phyloP scores from a whole-genome alignment of 2,329 filamentous ascomycete genomes.

The Gremmenia infestans region DNA sequence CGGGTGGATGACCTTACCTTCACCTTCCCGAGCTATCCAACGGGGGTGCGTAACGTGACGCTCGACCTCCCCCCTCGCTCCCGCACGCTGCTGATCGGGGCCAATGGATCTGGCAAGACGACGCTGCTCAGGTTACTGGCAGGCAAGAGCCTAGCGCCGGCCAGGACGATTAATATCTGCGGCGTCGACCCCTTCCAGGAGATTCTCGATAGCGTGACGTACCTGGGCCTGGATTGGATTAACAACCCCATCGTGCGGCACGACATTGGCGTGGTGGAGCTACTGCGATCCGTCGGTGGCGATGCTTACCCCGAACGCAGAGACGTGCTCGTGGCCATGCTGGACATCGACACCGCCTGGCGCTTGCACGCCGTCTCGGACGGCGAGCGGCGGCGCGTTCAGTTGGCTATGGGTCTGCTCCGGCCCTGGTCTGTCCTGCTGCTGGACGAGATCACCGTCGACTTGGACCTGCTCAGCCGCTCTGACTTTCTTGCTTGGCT shows the following conservation, averaged over 20 bases:
- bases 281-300: conserved; percentile 81
- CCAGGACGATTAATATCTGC: conserved; percentile 67
- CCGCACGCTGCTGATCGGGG: conserved; percentile 87
- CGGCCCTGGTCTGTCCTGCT: conserved; percentile 87
- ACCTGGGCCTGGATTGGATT: conserved; percentile 96
- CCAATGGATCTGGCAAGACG: conserved; percentile 96
- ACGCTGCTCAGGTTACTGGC: conserved; percentile 87
- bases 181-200: conserved; percentile 90
- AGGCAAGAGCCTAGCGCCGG: conserved; percentile 87
- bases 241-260: conserved; percentile 93
- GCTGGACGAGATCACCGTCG: conserved; percentile 94
- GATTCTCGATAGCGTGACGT: conserved; percentile 87
- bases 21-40: conserved; percentile 78
- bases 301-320: conserved; percentile 74
- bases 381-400: conserved; percentile 84
- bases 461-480: conserved; percentile 82
- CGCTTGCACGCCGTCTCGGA: conserved; percentile 94
- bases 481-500: conserved; percentile 83
- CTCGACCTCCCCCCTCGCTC: conserved; percentile 76
- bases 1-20: conserved; percentile 74
- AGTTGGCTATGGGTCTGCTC: conserved; percentile 91
- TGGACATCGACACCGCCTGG: conserved; percentile 90
- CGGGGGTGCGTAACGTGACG: conserved; percentile 69
- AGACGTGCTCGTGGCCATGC: conserved; percentile 79
- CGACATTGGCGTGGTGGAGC: conserved; percentile 85